These are phyloP conservation scores for Pythium phragmitis DNA, from an alignment of 352 stramenopile species.

Conservation along the genomic window DNA sequence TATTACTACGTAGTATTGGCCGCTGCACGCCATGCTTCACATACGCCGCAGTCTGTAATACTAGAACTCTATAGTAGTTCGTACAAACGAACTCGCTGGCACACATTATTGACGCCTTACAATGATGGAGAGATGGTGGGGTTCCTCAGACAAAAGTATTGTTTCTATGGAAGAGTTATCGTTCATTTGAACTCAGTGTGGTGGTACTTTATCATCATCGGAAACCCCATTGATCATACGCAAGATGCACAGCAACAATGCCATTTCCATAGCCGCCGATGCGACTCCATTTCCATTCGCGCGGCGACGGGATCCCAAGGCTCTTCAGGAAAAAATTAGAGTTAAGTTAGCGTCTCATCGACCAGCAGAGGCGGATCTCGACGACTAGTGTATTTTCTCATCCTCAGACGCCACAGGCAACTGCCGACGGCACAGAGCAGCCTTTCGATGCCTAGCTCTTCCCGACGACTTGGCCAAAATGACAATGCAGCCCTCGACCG, in stretches of 20 bases:
- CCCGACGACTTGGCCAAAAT: too few relatives aligned
- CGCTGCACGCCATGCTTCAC: background rate
- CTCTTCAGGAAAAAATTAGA: constrained; percentile 90
- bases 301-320: constrained; percentile 5
- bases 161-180: constrained; percentile 75
- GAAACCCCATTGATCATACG: constrained; percentile 26
- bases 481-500: too few relatives aligned
- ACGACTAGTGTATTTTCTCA: constrained; percentile 71
- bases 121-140: constrained; percentile 10
- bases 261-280: background rate
- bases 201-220: constrained; percentile 70
- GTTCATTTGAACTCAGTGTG: constrained; percentile 70
- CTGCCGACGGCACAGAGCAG: too few relatives aligned
- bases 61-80: constrained; percentile 3
- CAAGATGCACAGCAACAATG: constrained; percentile 9
- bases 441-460: too few relatives aligned
- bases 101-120: too few relatives aligned
- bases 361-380: constrained; percentile 30
- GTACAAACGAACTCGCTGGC: background rate
- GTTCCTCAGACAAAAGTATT: constrained; percentile 55
- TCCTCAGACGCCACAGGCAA: constrained; percentile 46
- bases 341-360: constrained; percentile 55
- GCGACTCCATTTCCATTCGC: background rate
- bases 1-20: too few relatives aligned
- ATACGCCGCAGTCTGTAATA: constrained; percentile 19